A percentile compares a stretch with the other conserved stretches of the same genome.
Conservation (phyloP, 1,284 basidiomycete species). For the Ceratobasidium sp. region DNA sequence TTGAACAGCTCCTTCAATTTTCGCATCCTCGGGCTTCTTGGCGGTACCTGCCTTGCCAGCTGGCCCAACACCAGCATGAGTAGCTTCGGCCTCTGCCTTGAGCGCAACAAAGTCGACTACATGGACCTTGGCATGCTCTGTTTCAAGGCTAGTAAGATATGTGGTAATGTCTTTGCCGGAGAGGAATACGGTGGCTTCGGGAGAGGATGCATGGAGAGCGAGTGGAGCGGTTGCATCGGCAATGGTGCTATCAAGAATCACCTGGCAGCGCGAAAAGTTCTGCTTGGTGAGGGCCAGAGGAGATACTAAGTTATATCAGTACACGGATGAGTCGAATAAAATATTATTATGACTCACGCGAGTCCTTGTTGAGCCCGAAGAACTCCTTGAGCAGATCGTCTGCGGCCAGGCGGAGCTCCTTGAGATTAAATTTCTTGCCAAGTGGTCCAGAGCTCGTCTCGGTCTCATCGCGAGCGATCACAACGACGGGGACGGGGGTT, state of each 20-base stretch:
- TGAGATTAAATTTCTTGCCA: conserved; percentile 82
- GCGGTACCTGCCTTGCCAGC: conserved; percentile 48
- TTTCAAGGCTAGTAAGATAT: conserved; percentile 74
- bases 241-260: conserved; percentile 80
- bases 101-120: conserved; percentile 76
- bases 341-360: conserved; percentile 60
- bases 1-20: conserved; percentile 85
- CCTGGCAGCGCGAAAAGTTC: conserved; percentile 76
- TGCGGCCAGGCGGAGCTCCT: conserved; percentile 86
- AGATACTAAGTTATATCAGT: conserved; percentile 63
- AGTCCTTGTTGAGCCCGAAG: conserved; percentile 84
- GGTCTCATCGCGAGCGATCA: conserved; percentile 82
- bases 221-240: conserved; percentile 65
- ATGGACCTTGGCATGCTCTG: conserved; percentile 64
- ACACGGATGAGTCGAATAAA: conserved; percentile 1
- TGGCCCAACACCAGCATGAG: conserved; percentile 48
- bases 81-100: conserved; percentile 56
- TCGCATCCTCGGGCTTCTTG: conserved; percentile 69
- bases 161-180: conserved; percentile 73
- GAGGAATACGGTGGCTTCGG: conserved; percentile 73
- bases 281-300: conserved; percentile 72
- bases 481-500: conserved; percentile 81
- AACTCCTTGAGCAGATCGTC: conserved; percentile 87
- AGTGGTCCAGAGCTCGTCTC: conserved; percentile 77
- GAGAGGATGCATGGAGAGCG: conserved; percentile 77